A percentile compares a stretch with the other conserved stretches of the same genome.
phyloP scores from a whole-genome alignment of 768 basidiomycete species.

The Boletus fagicola region DNA sequence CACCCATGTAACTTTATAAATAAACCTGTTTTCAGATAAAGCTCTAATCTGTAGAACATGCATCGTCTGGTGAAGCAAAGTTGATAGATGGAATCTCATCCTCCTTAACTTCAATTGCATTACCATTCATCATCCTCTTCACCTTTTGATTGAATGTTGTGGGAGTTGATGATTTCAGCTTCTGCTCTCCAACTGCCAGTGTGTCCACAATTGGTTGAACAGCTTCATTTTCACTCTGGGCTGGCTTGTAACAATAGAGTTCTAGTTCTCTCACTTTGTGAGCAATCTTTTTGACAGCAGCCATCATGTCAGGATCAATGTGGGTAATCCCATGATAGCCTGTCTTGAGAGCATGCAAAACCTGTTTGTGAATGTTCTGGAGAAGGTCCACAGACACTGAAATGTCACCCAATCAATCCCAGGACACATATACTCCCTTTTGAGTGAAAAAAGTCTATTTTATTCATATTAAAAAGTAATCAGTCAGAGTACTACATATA shows the following conservation, averaged over 20 bases:
- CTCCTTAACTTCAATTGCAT: neutral
- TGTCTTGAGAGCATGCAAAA: neutral
- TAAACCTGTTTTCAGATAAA: too few relatives aligned
- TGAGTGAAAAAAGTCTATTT: neutral
- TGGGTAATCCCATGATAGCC: neutral
- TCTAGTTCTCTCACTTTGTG: neutral
- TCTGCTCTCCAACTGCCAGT: neutral
- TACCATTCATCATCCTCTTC: neutral
- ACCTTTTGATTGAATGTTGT: neutral
- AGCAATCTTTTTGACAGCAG: neutral
- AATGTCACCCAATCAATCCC: neutral
- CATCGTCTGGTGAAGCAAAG: too few relatives aligned
- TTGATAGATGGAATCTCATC: neutral
- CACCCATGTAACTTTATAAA: too few relatives aligned
- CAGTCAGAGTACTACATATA: neutral
- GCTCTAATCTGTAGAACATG: too few relatives aligned
- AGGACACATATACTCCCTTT: neutral
- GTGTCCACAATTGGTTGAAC: neutral
- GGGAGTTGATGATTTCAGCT: neutral
- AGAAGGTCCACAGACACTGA: neutral
- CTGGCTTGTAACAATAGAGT: neutral
- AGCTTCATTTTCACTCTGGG: too few relatives aligned
- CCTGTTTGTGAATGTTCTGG: neutral
- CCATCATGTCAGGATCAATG: neutral
- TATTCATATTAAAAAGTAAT: neutral